Conservation (phyloP, 805 yeast genomes). For the Hanseniaspora meyeri region DNA sequence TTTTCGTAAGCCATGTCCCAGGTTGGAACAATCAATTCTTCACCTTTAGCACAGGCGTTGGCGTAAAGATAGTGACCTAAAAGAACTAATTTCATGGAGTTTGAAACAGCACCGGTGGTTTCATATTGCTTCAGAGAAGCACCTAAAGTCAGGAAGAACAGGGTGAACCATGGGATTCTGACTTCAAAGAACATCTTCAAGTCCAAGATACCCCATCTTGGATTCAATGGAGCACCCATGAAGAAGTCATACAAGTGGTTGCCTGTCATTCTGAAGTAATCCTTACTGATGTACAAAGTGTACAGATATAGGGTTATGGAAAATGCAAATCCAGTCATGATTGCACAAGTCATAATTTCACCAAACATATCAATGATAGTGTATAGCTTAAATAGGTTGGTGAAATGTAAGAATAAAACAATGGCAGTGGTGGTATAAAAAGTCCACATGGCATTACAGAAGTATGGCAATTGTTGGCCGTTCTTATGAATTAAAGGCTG, state of each 20-base stretch:
- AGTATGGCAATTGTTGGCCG: conserved; percentile 75
- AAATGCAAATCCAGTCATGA: conserved; percentile 59
- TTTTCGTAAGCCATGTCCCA: conserved; percentile 99
- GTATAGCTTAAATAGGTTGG: conserved; percentile 62
- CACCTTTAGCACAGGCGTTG: conserved; percentile 95
- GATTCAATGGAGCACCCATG: conserved; percentile 96
- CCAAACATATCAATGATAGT: conserved; percentile 74
- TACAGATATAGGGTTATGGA: conserved; percentile 58
- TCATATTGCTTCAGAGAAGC: conserved; percentile 71
- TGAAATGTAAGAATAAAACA: conserved; percentile 51
- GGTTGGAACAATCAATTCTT: conserved; percentile 90
- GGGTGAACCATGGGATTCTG: conserved; percentile 89
- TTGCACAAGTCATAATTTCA: conserved; percentile 85
- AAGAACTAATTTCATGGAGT: conserved; percentile 61
- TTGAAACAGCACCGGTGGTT: conserved; percentile 61
- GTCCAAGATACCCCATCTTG: conserved; percentile 85
- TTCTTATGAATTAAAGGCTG: conserved; percentile 78
- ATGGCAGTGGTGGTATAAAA: conserved; percentile 57
- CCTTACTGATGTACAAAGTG: conserved; percentile 53
- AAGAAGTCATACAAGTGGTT: conserved; percentile 80
- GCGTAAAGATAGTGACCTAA: conserved; percentile 90
- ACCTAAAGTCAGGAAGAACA: conserved; percentile 64
- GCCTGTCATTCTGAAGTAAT: conserved; percentile 85
- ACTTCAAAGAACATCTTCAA: conserved; percentile 96
- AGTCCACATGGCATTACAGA: conserved; percentile 81